phyloP scores from a whole-genome alignment of 2,329 filamentous ascomycete species.

The Pestalotiopsis sp. region DNA sequence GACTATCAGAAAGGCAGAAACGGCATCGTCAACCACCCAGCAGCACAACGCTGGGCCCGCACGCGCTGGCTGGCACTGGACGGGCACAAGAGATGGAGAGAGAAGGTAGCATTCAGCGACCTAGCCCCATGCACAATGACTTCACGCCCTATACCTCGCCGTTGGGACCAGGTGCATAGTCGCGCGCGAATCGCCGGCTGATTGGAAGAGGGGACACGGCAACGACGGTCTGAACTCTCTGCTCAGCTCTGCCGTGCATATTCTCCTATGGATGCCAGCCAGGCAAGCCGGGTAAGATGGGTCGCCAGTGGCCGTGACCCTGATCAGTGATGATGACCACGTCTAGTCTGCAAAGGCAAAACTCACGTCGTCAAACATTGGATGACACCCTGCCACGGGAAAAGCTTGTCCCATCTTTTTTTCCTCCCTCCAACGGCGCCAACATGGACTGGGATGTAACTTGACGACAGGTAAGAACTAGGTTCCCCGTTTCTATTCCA shows the following conservation, averaged over 20 bases:
- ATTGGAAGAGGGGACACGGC: neutral
- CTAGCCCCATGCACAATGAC: neutral
- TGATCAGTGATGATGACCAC: neutral
- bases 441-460: neutral
- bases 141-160: neutral
- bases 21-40: neutral
- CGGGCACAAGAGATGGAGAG: neutral
- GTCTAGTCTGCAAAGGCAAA: neutral
- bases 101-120: neutral
- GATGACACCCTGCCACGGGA: constrained; percentile 3
- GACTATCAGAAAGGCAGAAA: neutral
- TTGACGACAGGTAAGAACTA: neutral
- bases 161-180: neutral
- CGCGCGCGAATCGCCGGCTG: neutral
- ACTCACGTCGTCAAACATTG: neutral
- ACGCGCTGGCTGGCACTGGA: neutral
- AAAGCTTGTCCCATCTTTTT: neutral
- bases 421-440: neutral
- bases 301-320: neutral
- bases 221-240: neutral
- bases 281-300: neutral
- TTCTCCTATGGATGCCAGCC: neutral
- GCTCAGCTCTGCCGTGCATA: neutral
- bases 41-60: neutral
- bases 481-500: neutral